These are phyloP conservation scores for Allomyces arbusculus DNA, from an alignment of 192 early-diverging fungal genomes.

Conservation along the genomic window DNA sequence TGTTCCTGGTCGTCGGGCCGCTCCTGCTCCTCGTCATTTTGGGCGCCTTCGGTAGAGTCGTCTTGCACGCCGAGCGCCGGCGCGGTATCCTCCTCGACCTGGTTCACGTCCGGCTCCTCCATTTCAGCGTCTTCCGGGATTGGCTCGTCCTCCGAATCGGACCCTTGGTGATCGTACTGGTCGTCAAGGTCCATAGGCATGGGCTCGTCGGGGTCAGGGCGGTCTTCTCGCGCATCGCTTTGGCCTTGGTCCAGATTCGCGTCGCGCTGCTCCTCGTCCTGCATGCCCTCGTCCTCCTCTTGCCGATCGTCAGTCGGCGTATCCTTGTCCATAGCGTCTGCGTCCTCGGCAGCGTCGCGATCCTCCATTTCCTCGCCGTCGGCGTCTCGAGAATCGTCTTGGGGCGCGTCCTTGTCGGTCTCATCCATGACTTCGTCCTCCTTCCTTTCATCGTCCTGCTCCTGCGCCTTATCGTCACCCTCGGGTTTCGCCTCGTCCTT, in stretches of 20 bases:
- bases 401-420: slow-evolving; percentile 2
- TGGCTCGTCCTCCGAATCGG: slow-evolving; percentile 10
- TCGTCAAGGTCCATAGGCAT: slow-evolving; percentile 17
- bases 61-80: slow-evolving; percentile 23
- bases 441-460: slow-evolving; percentile 24
- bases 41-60: too few species aligned
- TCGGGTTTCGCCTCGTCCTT: slow-evolving; percentile 14
- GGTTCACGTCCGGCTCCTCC: slow-evolving; percentile 12
- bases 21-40: background rate
- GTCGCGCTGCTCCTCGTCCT: slow-evolving; percentile 20
- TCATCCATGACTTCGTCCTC: slow-evolving; percentile 18
- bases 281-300: slow-evolving; percentile 17
- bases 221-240: slow-evolving; percentile 30
- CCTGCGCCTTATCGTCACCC: slow-evolving; percentile 15
- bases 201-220: slow-evolving; percentile 20
- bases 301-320: slow-evolving; percentile 12
- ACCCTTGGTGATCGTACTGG: slow-evolving; percentile 14
- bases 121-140: slow-evolving; percentile 7
- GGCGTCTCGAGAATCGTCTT: slow-evolving; percentile 18
- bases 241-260: slow-evolving; percentile 26
- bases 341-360: slow-evolving; percentile 14
- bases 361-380: slow-evolving; percentile 11
- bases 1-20: background rate
- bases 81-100: slow-evolving; percentile 30
- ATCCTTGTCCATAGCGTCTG: slow-evolving; percentile 9